phyloP scores from a whole-genome alignment of 2,329 filamentous ascomycete genomes.

The Ustulina deusta region DNA sequence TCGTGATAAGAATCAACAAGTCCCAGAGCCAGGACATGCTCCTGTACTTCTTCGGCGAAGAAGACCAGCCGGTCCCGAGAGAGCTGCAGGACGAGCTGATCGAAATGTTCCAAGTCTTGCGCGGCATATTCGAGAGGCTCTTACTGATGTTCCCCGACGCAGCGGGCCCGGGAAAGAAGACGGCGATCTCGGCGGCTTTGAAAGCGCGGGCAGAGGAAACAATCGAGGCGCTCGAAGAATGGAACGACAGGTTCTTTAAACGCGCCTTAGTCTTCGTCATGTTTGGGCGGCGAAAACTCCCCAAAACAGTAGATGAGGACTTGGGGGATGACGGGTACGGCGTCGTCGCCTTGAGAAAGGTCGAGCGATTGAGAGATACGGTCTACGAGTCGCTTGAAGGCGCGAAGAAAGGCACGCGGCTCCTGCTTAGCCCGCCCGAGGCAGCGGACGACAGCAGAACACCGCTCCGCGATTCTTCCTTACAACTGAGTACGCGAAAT shows the following conservation, averaged over 20 bases:
- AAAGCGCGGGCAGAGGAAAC: background rate
- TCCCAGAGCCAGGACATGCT: constrained; percentile 2
- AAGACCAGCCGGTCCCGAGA: background rate
- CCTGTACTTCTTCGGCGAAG: background rate
- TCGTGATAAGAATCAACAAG: constrained; percentile 5
- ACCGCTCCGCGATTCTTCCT: background rate
- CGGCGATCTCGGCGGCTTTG: background rate
- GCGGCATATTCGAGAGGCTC: background rate
- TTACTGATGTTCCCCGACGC: background rate
- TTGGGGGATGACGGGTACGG: background rate
- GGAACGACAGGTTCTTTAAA: background rate
- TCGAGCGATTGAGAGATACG: background rate
- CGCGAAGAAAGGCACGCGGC: background rate
- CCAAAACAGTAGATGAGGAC: background rate
- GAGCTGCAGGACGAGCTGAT: background rate
- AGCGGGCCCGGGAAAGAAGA: background rate
- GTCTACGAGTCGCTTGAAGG: constrained; percentile 2
- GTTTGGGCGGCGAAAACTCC: background rate
- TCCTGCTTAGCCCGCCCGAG: background rate
- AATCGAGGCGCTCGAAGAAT: background rate
- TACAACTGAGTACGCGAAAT: background rate
- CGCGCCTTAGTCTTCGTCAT: background rate
- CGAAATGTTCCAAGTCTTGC: constrained; percentile 4
- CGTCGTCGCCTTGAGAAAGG: background rate
- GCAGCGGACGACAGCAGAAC: background rate